Conservation (phyloP, 2,329 filamentous ascomycete species). For the Colletotrichum liaoningense region DNA sequence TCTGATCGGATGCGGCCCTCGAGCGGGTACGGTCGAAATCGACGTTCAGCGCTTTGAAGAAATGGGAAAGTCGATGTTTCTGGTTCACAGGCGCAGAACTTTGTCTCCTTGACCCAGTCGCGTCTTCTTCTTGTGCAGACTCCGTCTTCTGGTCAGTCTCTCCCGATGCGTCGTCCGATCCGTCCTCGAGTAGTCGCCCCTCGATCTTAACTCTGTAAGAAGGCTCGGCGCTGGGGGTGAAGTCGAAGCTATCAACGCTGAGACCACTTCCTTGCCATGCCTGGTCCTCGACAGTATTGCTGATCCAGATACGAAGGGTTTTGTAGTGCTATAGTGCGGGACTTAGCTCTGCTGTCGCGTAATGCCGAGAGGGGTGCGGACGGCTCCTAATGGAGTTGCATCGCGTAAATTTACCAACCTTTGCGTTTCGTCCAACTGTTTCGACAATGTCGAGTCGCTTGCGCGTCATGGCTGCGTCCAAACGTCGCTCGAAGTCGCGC, state of each 20-base stretch:
- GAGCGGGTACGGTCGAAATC: slow-evolving; percentile 75
- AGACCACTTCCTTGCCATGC: slow-evolving; percentile 83
- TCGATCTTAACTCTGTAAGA: slow-evolving; percentile 94
- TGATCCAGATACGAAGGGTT: slow-evolving; percentile 93
- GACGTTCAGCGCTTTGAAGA: slow-evolving; percentile 83
- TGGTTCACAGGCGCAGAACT: slow-evolving; percentile 49
- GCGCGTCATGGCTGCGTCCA: slow-evolving; percentile 94
- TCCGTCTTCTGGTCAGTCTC: slow-evolving; percentile 51
- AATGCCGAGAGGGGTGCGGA: not conserved
- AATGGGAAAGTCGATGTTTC: slow-evolving; percentile 76
- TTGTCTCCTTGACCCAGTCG: slow-evolving; percentile 46
- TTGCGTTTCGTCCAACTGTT: slow-evolving; percentile 78
- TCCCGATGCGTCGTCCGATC: slow-evolving; percentile 56
- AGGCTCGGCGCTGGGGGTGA: slow-evolving; percentile 80
- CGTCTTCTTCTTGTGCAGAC: slow-evolving; percentile 50
- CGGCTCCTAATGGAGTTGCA: not conserved
- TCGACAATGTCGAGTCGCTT: slow-evolving; percentile 94
- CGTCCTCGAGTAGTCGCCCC: slow-evolving; percentile 82
- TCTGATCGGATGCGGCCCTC: slow-evolving; percentile 65
- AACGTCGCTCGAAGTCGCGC: slow-evolving; percentile 85
- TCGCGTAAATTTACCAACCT: slow-evolving; percentile 56
- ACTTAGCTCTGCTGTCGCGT: not conserved
- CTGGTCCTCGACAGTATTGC: slow-evolving; percentile 94
- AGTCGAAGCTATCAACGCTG: slow-evolving; percentile 83
- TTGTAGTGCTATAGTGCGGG: slow-evolving; percentile 70